Evolutionary conservation across 1,284 basidiomycete genomes (phyloP), one percentile per base, ranked within the genome.

Genomic region (Puccinia triticina): DNA sequence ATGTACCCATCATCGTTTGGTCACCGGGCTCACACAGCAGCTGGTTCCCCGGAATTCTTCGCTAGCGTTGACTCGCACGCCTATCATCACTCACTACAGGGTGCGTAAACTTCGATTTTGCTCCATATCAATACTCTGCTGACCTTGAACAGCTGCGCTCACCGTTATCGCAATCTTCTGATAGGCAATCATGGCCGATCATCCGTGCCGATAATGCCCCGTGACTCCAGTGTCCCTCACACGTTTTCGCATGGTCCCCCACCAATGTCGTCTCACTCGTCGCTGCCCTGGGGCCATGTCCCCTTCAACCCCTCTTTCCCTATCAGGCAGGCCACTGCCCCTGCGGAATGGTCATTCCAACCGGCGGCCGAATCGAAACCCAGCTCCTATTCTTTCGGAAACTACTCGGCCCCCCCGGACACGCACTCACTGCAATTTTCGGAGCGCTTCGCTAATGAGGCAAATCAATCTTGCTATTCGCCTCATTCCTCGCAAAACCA

Each of bases 11-110:
- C 64, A 1, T 64, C 61, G 11, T 43, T 37, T 32, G 37, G 37
- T 16, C 32, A 43, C 37, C 43, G 4, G 10, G 8, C 11, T 66
- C 26, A 26, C 7, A 2, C 32, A 48, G 18, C 76, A 16, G 59
- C 64, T 34, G 43, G 48, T 53, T 48, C 74, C 10, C 40, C 57
- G 21, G 40, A 76, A 12, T 76, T 43, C 59, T 76, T 46, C 14
- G 16, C 34, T 18, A n/a, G 40, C 8, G 23, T 55, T 10, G 74
- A 57, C 14, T n/a, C 48, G 12, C 53, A 50, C 37, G 55, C 26
- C 26, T 32, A 23, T 18, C 73, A 40, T 48, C 78, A 81, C 21
- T 46, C 71, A 34, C 18, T 73, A 7, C 78, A 74, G 72, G 78
- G 78, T 81, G 29, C 11, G 78, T 34, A 18, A 43, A 23, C 1